phyloP scores from a whole-genome alignment of 2,329 filamentous ascomycete genomes.

The Talaromyces sp. region DNA sequence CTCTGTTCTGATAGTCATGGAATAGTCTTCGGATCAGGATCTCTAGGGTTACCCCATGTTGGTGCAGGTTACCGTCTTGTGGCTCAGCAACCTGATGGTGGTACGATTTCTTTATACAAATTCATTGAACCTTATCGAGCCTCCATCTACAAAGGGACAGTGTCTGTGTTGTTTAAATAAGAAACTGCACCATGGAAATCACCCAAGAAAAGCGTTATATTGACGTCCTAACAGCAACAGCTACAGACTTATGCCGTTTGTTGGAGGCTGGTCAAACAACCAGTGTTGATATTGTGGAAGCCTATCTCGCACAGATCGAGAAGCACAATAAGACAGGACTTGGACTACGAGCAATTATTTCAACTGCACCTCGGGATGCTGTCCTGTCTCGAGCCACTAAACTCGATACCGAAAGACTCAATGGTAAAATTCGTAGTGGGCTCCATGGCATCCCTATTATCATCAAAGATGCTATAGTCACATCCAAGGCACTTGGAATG shows the following conservation, averaged over 20 bases:
- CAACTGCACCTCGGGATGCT: conserved; percentile 17
- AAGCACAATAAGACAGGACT: conserved; percentile 13
- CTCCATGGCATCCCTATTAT: conserved; percentile 39
- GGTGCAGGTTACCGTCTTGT: background rate
- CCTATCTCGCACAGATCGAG: conserved; percentile 15
- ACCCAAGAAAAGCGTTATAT: background rate
- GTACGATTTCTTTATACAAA: background rate
- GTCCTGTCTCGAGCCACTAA: conserved; percentile 22
- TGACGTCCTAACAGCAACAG: conserved; percentile 11
- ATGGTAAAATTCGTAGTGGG: conserved; percentile 28
- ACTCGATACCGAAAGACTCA: conserved; percentile 29
- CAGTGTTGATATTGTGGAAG: conserved; percentile 9
- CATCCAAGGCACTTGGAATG: conserved; percentile 30
- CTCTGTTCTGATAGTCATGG: background rate
- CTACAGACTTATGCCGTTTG: conserved; percentile 6
- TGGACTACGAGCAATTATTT: conserved; percentile 12
- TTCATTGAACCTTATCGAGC: background rate
- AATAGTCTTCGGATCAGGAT: too few species aligned
- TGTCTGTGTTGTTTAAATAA: background rate
- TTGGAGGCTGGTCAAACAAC: conserved; percentile 5
- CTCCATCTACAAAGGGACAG: background rate
- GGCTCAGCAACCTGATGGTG: background rate
- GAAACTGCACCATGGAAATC: background rate
- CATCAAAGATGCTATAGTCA: conserved; percentile 35
- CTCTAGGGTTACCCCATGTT: background rate